Percentiles rank a stretch among this genome's conserved stretches.
phyloP scores from a whole-genome alignment of 2,329 filamentous ascomycete genomes.

The Cryphonectria japonica region DNA sequence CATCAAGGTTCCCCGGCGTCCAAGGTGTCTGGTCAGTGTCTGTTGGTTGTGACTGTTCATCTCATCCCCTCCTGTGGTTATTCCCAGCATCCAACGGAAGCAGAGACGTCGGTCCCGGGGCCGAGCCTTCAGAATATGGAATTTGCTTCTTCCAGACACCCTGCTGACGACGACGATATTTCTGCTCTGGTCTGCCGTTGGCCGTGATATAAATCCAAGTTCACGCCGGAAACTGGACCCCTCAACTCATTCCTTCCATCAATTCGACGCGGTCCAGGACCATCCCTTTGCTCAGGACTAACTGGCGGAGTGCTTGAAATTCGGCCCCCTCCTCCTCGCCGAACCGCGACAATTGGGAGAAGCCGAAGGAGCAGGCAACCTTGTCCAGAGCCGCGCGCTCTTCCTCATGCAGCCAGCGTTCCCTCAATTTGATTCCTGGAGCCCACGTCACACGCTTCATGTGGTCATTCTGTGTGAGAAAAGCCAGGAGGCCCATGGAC shows the following conservation, averaged over 20 bases:
- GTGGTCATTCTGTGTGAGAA: slow-evolving; percentile 89
- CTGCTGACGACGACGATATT: not conserved
- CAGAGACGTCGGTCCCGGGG: not conserved
- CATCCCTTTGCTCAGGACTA: slow-evolving; percentile 83
- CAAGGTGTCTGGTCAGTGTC: not conserved
- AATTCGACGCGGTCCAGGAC: slow-evolving; percentile 85
- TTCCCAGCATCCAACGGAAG: not conserved
- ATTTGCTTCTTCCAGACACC: not conserved
- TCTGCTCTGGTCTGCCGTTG: not conserved
- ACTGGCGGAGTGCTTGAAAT: slow-evolving; percentile 85
- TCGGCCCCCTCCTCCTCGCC: slow-evolving; percentile 91
- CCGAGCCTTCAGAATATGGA: not conserved
- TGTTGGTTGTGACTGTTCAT: not conserved
- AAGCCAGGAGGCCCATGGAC: slow-evolving; percentile 80
- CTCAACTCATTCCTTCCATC: slow-evolving; percentile 80
- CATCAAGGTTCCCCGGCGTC: not conserved
- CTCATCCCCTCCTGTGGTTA: not conserved
- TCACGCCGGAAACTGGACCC: not conserved
- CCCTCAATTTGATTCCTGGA: slow-evolving; percentile 75
- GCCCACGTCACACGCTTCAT: slow-evolving; percentile 94
- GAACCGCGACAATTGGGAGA: slow-evolving; percentile 75
- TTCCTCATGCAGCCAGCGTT: slow-evolving; percentile 87
- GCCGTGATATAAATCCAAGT: not conserved
- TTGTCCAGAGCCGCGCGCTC: slow-evolving; percentile 86
- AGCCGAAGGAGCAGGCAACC: slow-evolving; percentile 89